These are phyloP conservation scores for Mycena capillaripes DNA, from an alignment of 768 basidiomycete species.

Conservation along the genomic window DNA sequence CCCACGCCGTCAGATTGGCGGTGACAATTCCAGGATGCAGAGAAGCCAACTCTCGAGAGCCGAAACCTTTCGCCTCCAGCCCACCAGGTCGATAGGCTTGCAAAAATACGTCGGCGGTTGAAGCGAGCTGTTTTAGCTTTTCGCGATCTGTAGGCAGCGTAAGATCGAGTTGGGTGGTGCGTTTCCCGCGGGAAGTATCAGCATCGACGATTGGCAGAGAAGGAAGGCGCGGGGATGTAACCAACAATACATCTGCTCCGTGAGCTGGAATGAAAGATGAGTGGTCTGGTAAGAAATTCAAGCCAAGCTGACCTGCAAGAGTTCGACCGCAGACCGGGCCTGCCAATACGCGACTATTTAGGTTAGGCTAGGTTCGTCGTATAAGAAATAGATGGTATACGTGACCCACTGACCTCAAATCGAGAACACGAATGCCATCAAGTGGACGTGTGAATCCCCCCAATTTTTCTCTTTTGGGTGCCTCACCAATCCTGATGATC, in stretches of 20 bases:
- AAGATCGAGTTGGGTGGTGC: constrained; percentile 73
- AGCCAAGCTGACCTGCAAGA: constrained; percentile 60
- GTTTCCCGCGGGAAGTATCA: constrained; percentile 75
- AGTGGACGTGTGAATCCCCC: constrained; percentile 50
- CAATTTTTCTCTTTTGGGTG: constrained; percentile 50
- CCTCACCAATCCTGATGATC: constrained; percentile 62
- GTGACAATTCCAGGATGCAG: constrained; percentile 64
- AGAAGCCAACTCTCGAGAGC: constrained; percentile 52
- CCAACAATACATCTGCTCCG: constrained; percentile 68
- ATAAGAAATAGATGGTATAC: too few species aligned
- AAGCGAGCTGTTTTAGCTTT: constrained; percentile 52
- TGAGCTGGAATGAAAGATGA: constrained; percentile 52
- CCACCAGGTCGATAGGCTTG: constrained; percentile 72
- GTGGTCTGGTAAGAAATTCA: not conserved
- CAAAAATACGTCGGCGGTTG: constrained; percentile 68
- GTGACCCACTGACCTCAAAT: too few species aligned
- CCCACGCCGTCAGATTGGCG: constrained; percentile 69
- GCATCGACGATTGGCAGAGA: constrained; percentile 63
- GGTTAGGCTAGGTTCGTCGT: too few species aligned
- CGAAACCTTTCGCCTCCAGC: constrained; percentile 63
- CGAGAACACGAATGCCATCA: constrained; percentile 67
- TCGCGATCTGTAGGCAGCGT: constrained; percentile 45
- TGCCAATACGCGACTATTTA: constrained; percentile 69
- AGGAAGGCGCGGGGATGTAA: constrained; percentile 71
- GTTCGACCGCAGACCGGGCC: constrained; percentile 70